phyloP scores from a whole-genome alignment of 306 rosid species.

The Ceratonia siliqua region DNA sequence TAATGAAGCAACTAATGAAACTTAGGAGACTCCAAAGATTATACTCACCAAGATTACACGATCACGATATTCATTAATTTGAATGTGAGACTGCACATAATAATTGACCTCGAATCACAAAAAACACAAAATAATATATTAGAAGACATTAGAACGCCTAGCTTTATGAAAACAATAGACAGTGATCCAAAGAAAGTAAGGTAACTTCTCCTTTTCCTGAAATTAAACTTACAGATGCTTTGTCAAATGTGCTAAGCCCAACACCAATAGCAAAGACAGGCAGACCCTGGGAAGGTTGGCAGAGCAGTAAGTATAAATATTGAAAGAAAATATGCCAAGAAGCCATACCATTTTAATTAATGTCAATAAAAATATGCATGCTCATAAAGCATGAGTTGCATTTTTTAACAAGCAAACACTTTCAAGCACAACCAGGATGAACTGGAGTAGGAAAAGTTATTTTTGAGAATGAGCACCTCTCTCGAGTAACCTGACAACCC shows the following conservation, averaged over 20 bases:
- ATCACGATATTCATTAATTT: conserved; percentile 94
- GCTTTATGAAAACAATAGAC: conserved; percentile 10
- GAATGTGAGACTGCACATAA: conserved; percentile 99
- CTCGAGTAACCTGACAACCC: conserved; percentile 92
- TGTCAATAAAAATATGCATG: neutral
- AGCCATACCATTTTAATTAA: neutral
- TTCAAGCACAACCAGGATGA: neutral
- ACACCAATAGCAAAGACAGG: conserved; percentile 90
- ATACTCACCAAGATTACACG: conserved; percentile 70
- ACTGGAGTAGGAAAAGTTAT: conserved; percentile 11
- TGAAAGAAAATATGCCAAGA: conserved; percentile 3
- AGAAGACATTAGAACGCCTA: conserved; percentile 7
- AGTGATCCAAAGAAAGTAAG: conserved; percentile 11
- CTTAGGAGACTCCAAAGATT: conserved; percentile 19
- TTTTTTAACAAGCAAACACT: conserved; percentile 18
- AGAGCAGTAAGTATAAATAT: conserved; percentile 5
- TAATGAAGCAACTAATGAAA: neutral
- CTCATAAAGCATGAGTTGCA: neutral
- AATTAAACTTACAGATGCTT: conserved; percentile 82
- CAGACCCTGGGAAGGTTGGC: conserved; percentile 61
- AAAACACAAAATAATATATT: neutral
- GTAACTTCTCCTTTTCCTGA: conserved; percentile 14
- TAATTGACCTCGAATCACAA: conserved; percentile 66
- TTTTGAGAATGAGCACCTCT: conserved; percentile 63
- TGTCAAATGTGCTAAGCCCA: conserved; percentile 88